Base-by-base conservation (phyloP, 306 rosid genomes). In the Dryas octopetala region DNA sequence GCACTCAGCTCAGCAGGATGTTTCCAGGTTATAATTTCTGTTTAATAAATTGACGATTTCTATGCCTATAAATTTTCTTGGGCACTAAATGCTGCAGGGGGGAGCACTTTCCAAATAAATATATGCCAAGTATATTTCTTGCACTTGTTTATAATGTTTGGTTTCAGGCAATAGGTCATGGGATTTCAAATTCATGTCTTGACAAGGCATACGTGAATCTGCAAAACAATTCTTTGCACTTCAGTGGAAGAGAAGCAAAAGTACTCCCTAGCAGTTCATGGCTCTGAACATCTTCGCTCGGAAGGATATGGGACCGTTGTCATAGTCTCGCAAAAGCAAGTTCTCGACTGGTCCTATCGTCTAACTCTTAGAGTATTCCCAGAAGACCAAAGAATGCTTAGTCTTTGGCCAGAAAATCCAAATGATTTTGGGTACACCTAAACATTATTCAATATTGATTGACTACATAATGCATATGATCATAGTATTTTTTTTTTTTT, bases 271-370 rank as follows among this genome's bases (percentile, higher is more conserved):
- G 81, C 73, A 62, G 66, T 68, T 45, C 68, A 79, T 11, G 74
- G 32, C 32, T 28, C 32, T 28, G 32, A 28, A 28, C 32, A 0
- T 28, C 32, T 0, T 28, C 32, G 74, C 5, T 6, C 76, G 7
- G 92, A 92, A 83, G 98, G 98, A 6, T 92, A 87, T 79, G 92
- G 98, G 62, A 82, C 77, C 38, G 96, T 90, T 76, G 23, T 48
- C 15, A 76, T 90, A 54, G 84, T 76, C 17, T 80, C 86, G 7
- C 76, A 84, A 38, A 52, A 86, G 2, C 96, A 92, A 82, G 85
- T 64, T 44, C 90, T 92, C 49, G 96, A 92, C 28, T 93, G 98
- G 96, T 83, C 71, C n/a, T 92, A 89, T 58, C 83, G 94, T 54
- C 16, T 93, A 53, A 87, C 79, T 78, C 81, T 90, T 9, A 45